Conservation (phyloP, 2,329 filamentous ascomycete genomes). For the Ilyonectria sp. region DNA sequence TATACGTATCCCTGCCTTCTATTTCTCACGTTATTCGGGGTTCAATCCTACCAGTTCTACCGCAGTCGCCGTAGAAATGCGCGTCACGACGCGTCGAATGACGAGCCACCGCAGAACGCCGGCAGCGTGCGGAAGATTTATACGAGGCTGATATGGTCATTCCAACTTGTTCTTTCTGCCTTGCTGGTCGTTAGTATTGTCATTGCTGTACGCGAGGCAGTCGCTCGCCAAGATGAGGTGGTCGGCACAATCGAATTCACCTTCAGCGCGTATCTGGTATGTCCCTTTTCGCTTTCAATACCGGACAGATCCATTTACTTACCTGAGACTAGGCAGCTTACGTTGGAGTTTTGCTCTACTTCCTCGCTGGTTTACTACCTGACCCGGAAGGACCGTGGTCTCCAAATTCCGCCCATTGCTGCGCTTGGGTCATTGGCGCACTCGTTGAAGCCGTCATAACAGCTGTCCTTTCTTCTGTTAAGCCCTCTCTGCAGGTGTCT, state of each 20-base stretch:
- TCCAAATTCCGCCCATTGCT: constrained; percentile 54
- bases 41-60: constrained; percentile 57
- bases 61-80: constrained; percentile 49
- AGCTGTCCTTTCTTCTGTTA: constrained; percentile 51
- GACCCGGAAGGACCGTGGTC: constrained; percentile 62
- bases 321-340: constrained; percentile 53
- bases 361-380: constrained; percentile 58
- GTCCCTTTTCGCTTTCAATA: not conserved
- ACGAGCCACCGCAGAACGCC: constrained; percentile 49
- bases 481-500: constrained; percentile 49
- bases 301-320: constrained; percentile 1
- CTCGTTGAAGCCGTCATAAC: constrained; percentile 56
- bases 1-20: constrained; percentile 59
- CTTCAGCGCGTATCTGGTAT: constrained; percentile 59
- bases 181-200: constrained; percentile 55
- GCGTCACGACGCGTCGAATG: constrained; percentile 44
- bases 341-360: constrained; percentile 59
- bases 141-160: constrained; percentile 52
- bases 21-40: constrained; percentile 54
- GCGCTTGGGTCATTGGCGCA: constrained; percentile 55
- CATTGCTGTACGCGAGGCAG: constrained; percentile 51
- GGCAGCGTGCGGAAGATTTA: constrained; percentile 50
- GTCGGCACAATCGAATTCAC: constrained; percentile 52
- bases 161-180: constrained; percentile 53
- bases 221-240: constrained; percentile 47